Evolutionary conservation across 2,329 filamentous ascomycete genomes (phyloP), one percentile per base, ranked within the genome.

Genomic region (Stemphylium lycopersici): DNA sequence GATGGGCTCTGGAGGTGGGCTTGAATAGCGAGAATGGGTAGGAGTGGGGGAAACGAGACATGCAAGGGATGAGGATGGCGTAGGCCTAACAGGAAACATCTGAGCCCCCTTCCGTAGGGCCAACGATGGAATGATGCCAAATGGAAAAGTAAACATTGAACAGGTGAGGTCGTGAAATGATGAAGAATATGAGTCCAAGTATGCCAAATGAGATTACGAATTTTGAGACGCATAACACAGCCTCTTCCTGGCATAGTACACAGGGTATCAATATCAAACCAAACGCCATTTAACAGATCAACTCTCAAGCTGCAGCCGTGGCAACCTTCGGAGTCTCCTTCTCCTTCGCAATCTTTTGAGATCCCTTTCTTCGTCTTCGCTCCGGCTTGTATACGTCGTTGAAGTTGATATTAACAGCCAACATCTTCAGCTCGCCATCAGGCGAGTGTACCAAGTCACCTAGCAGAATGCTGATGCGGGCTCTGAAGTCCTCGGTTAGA

Each of bases 391-490:
- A 98, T 22, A 96, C 90, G 73, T 98, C 93, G 76, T 99, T 99
- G 77, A 98, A 99, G 77, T 98, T 99, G 91, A 99, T 98, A 36
- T 95, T 90, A 41, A 98, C 92, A 34, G 91, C 95, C 62, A 99
- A 78, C 80, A 98, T 98, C 49, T 93, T 84, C 87, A 99, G 91
- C 74, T 99, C 95, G 46, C 93, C 88, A 73, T 99, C 95, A 0
- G 92, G 89, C 76, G 98, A 93, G 77, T 96, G 93, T 7, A 91
- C 90, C 59, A 99, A 76, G 73, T 99, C 96, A 12, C 95, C 92
- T 3, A 99, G 80, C 49, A 99, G 78, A 36, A 93, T 81, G 72
- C 91, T 91, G 43, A 98, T 83, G 24, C 90, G 85, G 1, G 84
- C 83, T 56, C 86, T 84, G 78, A 98, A 99, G 55, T 91, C 89